phyloP scores from a whole-genome alignment of 129 eudicot species.

The Helichrysum umbraculigerum region DNA sequence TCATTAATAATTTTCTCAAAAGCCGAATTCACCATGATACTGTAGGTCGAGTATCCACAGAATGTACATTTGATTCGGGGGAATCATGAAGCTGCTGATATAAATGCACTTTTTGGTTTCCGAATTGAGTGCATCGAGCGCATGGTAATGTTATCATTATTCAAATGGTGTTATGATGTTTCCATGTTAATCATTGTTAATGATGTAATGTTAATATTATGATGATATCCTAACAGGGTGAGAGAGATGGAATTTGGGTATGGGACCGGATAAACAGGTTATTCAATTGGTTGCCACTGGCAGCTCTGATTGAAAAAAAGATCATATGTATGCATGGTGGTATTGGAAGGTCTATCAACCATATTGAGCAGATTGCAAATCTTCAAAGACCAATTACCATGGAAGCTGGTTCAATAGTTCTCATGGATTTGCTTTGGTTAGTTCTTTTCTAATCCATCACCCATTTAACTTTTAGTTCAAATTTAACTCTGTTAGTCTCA shows the following conservation, averaged over 20 bases:
- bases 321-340: too few species aligned
- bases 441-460: slow-evolving; percentile 17
- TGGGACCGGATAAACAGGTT: slow-evolving; percentile 93
- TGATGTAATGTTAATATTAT: background rate
- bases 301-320: slow-evolving; percentile 92
- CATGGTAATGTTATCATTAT: slow-evolving; percentile 51
- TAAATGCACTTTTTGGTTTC: slow-evolving; percentile 99
- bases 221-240: slow-evolving; percentile 57
- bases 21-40: too few species aligned
- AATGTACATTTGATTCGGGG: too few species aligned
- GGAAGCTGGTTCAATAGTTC: slow-evolving; percentile 97
- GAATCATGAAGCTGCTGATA: too few species aligned
- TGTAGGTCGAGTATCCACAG: too few species aligned
- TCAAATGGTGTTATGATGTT: background rate
- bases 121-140: slow-evolving; percentile 99
- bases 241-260: slow-evolving; percentile 96
- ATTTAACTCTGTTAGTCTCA: slow-evolving; percentile 5
- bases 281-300: slow-evolving; percentile 93
- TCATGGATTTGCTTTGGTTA: slow-evolving; percentile 92
- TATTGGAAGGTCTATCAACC: slow-evolving; percentile 94
- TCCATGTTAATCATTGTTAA: background rate
- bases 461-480: background rate
- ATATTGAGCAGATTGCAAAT: slow-evolving; percentile 83
- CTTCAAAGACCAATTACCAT: slow-evolving; percentile 91
- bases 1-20: too few species aligned